Conservation (phyloP, 129 eudicot genomes). For the Logfia minima region DNA sequence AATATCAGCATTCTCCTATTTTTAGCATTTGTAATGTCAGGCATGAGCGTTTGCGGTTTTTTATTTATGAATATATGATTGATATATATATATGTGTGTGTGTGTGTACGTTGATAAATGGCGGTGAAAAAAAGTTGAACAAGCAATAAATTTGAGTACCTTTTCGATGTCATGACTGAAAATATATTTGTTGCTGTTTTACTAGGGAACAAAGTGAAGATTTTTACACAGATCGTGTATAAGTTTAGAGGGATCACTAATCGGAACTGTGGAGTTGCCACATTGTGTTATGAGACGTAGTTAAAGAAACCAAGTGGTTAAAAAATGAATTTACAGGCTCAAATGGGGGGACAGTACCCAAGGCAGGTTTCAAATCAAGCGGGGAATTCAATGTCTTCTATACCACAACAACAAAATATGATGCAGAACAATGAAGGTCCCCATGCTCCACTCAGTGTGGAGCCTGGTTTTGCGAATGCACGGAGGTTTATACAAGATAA, state of each 20-base stretch:
- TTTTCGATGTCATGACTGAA: constrained; percentile 17
- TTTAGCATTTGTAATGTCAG: neutral
- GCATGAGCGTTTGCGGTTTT: neutral
- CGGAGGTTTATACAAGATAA: constrained; percentile 40
- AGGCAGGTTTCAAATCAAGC: constrained; percentile 54
- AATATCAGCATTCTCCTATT: constrained; percentile 3
- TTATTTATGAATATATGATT: neutral
- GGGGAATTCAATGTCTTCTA: constrained; percentile 37
- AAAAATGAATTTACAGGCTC: constrained; percentile 66
- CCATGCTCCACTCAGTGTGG: constrained; percentile 35
- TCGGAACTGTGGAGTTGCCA: constrained; percentile 21
- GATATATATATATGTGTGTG: neutral
- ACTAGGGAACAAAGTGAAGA: constrained; percentile 24
- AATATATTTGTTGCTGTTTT: constrained; percentile 5
- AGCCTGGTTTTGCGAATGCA: constrained; percentile 30
- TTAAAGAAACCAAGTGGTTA: constrained; percentile 35
- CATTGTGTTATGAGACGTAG: constrained; percentile 30
- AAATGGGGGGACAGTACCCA: constrained; percentile 53
- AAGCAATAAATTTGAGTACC: neutral
- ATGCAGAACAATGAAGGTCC: constrained; percentile 47
- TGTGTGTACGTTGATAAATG: neutral
- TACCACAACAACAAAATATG: constrained; percentile 50
- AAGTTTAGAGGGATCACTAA: neutral
- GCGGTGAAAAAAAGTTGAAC: constrained; percentile 12
- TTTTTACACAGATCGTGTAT: constrained; percentile 16